Percentiles rank a stretch among this genome's conserved stretches.
Evolutionary conservation across 163 green algal species (phyloP).

Genomic region (Scenedesmus sp.): DNA sequence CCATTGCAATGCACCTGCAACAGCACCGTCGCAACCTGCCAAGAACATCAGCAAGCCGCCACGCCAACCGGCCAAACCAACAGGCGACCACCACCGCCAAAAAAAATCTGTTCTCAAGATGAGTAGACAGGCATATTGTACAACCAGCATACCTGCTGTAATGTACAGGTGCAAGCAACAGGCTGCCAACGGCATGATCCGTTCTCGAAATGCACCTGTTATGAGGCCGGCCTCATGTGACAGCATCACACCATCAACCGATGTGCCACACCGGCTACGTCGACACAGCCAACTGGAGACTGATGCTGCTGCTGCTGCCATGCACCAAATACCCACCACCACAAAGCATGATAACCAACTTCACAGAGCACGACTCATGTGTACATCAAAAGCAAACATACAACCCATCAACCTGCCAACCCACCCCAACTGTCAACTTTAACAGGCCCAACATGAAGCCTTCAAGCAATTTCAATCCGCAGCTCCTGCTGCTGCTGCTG

Average conservation of each 20-base stretch:
- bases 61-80: not conserved
- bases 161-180: not conserved
- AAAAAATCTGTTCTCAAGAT: not conserved
- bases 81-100: not conserved
- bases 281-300: not conserved
- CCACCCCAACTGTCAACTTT: not conserved
- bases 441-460: not conserved
- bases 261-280: not conserved
- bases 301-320: not conserved
- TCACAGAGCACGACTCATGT: not conserved
- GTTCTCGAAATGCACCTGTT: too few relatives aligned
- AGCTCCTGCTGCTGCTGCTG: not conserved
- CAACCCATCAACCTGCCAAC: not conserved
- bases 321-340: not conserved
- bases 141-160: not conserved
- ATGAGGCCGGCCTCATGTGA: too few relatives aligned
- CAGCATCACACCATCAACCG: not conserved
- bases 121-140: not conserved
- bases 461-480: not conserved
- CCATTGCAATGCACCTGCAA: too few relatives aligned
- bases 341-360: not conserved
- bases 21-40: too few relatives aligned
- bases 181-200: not conserved
- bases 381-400: not conserved
- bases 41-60: not conserved